Conservation (phyloP, 1,284 basidiomycete genomes). For the Irpex sp. region DNA sequence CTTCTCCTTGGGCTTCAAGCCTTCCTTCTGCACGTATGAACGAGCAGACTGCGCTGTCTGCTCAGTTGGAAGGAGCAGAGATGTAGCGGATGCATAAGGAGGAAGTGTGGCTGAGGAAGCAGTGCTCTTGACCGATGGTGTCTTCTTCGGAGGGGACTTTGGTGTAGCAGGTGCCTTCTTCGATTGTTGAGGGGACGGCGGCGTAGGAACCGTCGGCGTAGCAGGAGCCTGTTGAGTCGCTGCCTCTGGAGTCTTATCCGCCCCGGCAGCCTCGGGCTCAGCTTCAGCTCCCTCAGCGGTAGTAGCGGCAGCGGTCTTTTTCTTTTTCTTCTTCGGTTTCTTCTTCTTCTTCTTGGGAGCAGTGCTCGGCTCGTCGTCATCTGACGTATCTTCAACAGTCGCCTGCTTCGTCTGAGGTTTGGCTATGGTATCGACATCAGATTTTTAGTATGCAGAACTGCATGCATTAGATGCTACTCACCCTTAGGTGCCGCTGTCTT, state of each 20-base stretch:
- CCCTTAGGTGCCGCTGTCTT: neutral
- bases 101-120: conserved; percentile 25
- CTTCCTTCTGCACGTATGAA: conserved; percentile 59
- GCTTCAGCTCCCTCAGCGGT: conserved; percentile 18
- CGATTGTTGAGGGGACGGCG: conserved; percentile 7
- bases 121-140: conserved; percentile 13
- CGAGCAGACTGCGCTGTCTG: conserved; percentile 61
- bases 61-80: conserved; percentile 44
- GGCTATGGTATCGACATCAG: neutral
- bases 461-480: neutral
- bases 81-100: conserved; percentile 34
- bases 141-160: conserved; percentile 10
- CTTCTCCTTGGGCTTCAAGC: conserved; percentile 54
- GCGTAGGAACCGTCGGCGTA: neutral
- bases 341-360: conserved; percentile 39
- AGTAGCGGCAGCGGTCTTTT: conserved; percentile 44
- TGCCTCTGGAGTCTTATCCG: neutral
- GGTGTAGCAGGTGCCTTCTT: conserved; percentile 17
- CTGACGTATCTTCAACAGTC: conserved; percentile 64
- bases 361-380: conserved; percentile 19
- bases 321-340: conserved; percentile 40
- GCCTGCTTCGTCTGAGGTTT: conserved; percentile 36
- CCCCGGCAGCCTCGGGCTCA: conserved; percentile 1
- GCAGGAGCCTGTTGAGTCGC: neutral
- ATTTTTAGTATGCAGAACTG: neutral